phyloP scores from a whole-genome alignment of 805 yeast genomes.

The Metschnikowia sp. region DNA sequence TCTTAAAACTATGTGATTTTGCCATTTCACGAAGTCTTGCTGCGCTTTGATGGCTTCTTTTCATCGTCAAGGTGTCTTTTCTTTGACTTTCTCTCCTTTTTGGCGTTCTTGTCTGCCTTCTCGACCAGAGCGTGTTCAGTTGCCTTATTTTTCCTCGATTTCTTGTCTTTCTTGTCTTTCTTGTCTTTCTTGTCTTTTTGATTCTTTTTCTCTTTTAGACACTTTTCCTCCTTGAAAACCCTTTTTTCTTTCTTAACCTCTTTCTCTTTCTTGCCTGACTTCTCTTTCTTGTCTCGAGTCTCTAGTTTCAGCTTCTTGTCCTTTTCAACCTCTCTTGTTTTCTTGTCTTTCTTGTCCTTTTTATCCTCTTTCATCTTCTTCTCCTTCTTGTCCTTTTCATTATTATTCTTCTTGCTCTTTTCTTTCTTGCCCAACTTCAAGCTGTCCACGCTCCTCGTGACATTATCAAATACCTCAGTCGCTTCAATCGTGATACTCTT shows the following conservation, averaged over 20 bases:
- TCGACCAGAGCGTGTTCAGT: not conserved
- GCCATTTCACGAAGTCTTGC: conserved; percentile 4
- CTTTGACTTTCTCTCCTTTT: conserved; percentile 3
- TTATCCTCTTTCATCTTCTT: conserved; percentile 27
- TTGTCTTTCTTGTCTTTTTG: not conserved
- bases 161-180: not conserved
- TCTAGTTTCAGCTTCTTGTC: conserved; percentile 6
- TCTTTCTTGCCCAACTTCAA: conserved; percentile 17
- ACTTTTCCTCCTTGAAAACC: not conserved
- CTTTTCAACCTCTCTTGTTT: conserved; percentile 19
- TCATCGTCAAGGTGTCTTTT: conserved; percentile 19
- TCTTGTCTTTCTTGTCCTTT: conserved; percentile 23
- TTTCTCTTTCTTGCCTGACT: conserved; percentile 12
- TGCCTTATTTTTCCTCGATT: not conserved
- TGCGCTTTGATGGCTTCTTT: conserved; percentile 17
- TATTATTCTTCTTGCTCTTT: conserved; percentile 23
- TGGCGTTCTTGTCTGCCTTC: not conserved
- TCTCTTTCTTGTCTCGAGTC: not conserved
- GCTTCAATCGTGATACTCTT: conserved; percentile 8
- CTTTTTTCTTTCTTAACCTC: not conserved
- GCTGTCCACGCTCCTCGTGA: conserved; percentile 5
- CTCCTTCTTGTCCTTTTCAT: conserved; percentile 31
- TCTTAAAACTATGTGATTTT: not conserved
- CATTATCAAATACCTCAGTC: conserved; percentile 8
- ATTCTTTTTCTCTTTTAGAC: conserved; percentile 6